Evolutionary conservation across 1,284 basidiomycete species (phyloP).

Genomic region (Earliella scabrosa): DNA sequence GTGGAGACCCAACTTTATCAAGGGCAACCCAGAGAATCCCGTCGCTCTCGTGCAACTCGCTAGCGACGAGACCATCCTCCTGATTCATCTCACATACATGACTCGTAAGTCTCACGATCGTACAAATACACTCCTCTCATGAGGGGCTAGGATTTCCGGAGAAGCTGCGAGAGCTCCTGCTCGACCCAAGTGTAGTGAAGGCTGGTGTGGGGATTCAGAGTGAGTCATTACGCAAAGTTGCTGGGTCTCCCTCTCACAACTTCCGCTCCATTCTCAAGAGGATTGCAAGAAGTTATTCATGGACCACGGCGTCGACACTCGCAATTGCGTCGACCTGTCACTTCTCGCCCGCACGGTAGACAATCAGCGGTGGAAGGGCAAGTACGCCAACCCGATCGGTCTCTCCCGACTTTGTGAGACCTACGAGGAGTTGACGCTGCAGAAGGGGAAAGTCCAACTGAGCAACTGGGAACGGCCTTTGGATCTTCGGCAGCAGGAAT

Average conservation of each 20-base stretch:
- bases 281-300: slow-evolving; percentile 66
- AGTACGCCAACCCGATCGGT: slow-evolving; percentile 57
- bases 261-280: slow-evolving; percentile 40
- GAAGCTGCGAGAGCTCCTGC: slow-evolving; percentile 53
- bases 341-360: slow-evolving; percentile 71
- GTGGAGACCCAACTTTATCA: slow-evolving; percentile 65
- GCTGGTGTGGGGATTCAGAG: slow-evolving; percentile 74
- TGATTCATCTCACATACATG: slow-evolving; percentile 71
- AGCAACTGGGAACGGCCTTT: slow-evolving; percentile 71
- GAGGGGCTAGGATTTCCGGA: slow-evolving; percentile 54
- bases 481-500: slow-evolving; percentile 52
- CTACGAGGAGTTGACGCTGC: slow-evolving; percentile 55
- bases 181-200: slow-evolving; percentile 56
- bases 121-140: background rate
- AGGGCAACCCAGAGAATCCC: slow-evolving; percentile 58
- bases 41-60: slow-evolving; percentile 76
- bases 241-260: background rate
- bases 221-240: slow-evolving; percentile 35
- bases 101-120: slow-evolving; percentile 41
- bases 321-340: slow-evolving; percentile 69
- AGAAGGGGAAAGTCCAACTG: slow-evolving; percentile 61
- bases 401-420: slow-evolving; percentile 62
- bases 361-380: slow-evolving; percentile 69
- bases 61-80: slow-evolving; percentile 51
- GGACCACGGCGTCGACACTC: slow-evolving; percentile 53